Base-by-base conservation (phyloP, 2,329 filamentous ascomycete genomes). In the Penicillium sp. region DNA sequence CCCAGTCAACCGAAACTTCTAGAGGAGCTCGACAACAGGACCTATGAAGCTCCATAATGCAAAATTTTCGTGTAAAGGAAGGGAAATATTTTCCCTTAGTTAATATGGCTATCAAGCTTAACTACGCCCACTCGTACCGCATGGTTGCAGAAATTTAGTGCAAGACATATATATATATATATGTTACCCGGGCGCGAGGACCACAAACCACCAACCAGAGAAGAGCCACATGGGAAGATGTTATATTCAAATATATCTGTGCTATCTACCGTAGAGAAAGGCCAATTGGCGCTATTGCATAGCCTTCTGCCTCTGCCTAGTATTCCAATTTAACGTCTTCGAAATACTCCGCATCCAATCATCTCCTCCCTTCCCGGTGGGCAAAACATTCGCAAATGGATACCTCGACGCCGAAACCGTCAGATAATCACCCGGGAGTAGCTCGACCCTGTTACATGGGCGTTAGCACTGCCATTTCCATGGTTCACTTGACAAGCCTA, bases 261-360 rank as follows among this genome's bases (percentile, higher is more conserved):
- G 55, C 48, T 35, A 45, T 58, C 54, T 61, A 15, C 15, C 35
- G 13, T 41, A 13, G 13, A 41, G 35, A 41, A 65, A 58, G 52
- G 47, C 29, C 21, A 26, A 62, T 19, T n/a, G 48, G n/a, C 53
- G 50, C 30, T 49, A 61, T 49, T 65, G 69, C 57, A 75, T 78
- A 55, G 71, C 72, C 67, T 82, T 83, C 63, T 80, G 81, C 64
- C 74, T 77, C 61, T 81, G 76, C 61, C 82, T 75, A 6, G 79
- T 81, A 64, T 83, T 83, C 82, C 82, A 84, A 63, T 83, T 81
- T 64, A 84, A 64, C 2, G 81, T 83, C 65, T 81, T 80, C 1
- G 79, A 82, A 53, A 84, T 82, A 66, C 80, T 82, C 47, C 80
- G 78, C 56, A 84, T 77, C 82, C 82, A 84, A 52, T 82, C 81